Evolutionary conservation across 306 rosid genomes (phyloP).

Genomic region (Dryas drummondii): DNA sequence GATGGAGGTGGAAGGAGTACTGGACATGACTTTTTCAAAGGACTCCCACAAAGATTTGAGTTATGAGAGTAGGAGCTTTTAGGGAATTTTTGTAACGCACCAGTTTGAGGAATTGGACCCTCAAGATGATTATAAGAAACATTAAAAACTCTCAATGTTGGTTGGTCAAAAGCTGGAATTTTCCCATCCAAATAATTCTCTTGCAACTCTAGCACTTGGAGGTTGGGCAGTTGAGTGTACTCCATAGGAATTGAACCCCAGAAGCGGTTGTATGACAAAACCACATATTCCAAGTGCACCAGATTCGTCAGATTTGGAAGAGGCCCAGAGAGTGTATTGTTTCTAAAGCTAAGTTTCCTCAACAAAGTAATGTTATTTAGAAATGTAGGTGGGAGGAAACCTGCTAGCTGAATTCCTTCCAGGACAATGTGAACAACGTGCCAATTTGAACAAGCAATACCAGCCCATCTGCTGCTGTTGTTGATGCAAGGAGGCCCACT

Average conservation of each 20-base stretch:
- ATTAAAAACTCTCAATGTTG: slow-evolving; percentile 47
- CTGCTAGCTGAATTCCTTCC: slow-evolving; percentile 51
- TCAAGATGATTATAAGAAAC: slow-evolving; percentile 56
- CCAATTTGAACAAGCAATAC: slow-evolving; percentile 54
- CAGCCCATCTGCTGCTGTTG: slow-evolving; percentile 54
- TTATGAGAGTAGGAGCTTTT: slow-evolving; percentile 47
- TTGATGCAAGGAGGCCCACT: slow-evolving; percentile 67
- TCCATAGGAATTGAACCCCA: slow-evolving; percentile 48
- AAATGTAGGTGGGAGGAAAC: slow-evolving; percentile 45
- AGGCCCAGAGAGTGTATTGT: slow-evolving; percentile 53
- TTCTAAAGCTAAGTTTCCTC: slow-evolving; percentile 43
- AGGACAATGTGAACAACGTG: slow-evolving; percentile 55
- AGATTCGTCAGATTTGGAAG: slow-evolving; percentile 51
- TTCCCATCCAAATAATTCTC: slow-evolving; percentile 42
- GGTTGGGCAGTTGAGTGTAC: slow-evolving; percentile 36
- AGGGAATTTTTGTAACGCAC: slow-evolving; percentile 48
- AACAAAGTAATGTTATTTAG: slow-evolving; percentile 51
- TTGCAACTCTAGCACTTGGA: slow-evolving; percentile 46
- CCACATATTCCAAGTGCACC: slow-evolving; percentile 38
- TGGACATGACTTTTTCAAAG: slow-evolving; percentile 46
- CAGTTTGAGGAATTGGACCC: slow-evolving; percentile 55
- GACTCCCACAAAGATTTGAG: slow-evolving; percentile 58
- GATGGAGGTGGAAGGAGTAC: slow-evolving; percentile 20
- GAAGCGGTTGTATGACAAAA: slow-evolving; percentile 45
- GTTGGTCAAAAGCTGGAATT: slow-evolving; percentile 62